Base-by-base conservation (phyloP, 768 basidiomycete genomes). In the Tricholoma matsutake region DNA sequence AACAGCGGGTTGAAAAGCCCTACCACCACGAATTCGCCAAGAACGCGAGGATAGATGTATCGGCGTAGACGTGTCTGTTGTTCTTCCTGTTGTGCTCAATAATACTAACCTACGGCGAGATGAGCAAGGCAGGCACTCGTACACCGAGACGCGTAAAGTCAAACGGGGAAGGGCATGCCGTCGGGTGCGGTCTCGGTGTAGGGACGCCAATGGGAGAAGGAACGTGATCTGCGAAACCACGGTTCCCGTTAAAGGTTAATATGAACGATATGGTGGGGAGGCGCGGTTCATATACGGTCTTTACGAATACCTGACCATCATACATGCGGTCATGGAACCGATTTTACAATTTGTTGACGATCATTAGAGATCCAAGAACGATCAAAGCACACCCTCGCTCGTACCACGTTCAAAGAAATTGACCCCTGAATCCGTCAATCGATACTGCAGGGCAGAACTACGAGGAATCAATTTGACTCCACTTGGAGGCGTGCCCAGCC, bases 341-440 rank as follows among this genome's bases (percentile, higher is more conserved):
- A 16, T 14, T 16, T 16, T 16, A 5, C 37, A 6, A 14, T 11
- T 11, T 37, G 4, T 10, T 37, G 10, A 2, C 11, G 13, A 37
- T 11, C 35, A 14, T 13, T 11, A 4, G 11, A 10, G 13, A 9
- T 11, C 10, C 1, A 14, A 10, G n/a, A 10, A 43, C 18, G 28
- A 22, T 69, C 69, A 90, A 43, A 92, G 72, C 4, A 92, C 84
- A 1, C 82, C 86, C 32, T 78, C 79, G 13, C 85, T 83, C 13
- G 85, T 92, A 4, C 91, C 91, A 61, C 86, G 83, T 60, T 87
- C 83, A 67, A 94, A 93, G 75, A 87, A 92, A 0, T 83, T 73
- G 2, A 84, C 83, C 2, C 86, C 81, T 7, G 75, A 71, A 63
- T 92, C 92, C 13, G 85, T 84, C 62, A 93, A 72, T 52, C 85